These are phyloP conservation scores for Lanmaoa pseudosensibilis DNA, from an alignment of 768 basidiomycete genomes.

Conservation along the genomic window DNA sequence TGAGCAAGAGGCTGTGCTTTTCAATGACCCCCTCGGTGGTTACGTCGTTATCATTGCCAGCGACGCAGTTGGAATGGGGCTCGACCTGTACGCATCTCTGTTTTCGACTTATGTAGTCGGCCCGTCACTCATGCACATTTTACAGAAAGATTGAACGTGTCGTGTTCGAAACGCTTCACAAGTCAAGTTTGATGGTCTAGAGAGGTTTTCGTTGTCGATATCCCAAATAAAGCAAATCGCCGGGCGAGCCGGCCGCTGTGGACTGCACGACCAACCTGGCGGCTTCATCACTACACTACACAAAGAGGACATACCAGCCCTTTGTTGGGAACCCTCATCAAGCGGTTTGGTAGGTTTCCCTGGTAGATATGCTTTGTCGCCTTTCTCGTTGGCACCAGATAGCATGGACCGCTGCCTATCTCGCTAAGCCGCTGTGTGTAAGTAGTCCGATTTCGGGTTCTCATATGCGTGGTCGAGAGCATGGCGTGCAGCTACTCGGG, in stretches of 20 bases:
- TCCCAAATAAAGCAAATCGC: constrained; percentile 94
- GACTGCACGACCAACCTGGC: constrained; percentile 53
- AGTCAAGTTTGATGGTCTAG: constrained; percentile 70
- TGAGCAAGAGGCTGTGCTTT: constrained; percentile 88
- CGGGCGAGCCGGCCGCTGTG: constrained; percentile 90
- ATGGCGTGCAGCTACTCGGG: too few relatives aligned
- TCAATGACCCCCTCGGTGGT: constrained; percentile 82
- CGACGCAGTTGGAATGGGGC: constrained; percentile 96
- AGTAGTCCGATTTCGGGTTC: too few relatives aligned
- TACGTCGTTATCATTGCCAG: constrained; percentile 91
- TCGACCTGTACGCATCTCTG: constrained; percentile 74
- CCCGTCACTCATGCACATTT: neutral
- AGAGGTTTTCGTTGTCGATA: constrained; percentile 49
- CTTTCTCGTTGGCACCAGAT: too few relatives aligned
- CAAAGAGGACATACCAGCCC: constrained; percentile 56
- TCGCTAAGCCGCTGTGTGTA: too few relatives aligned
- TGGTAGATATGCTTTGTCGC: too few relatives aligned
- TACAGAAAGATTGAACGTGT: constrained; percentile 87
- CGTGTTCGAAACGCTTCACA: constrained; percentile 69
- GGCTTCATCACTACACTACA: constrained; percentile 78
- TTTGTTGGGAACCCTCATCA: too few relatives aligned
- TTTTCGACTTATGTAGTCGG: neutral
- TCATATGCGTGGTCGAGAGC: too few relatives aligned
- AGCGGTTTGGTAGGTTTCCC: too few relatives aligned
- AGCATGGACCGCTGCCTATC: too few relatives aligned